Percentiles rank a stretch among this genome's conserved stretches.
phyloP scores from a whole-genome alignment of 768 basidiomycete species.

The Leccinellum rugosiceps region DNA sequence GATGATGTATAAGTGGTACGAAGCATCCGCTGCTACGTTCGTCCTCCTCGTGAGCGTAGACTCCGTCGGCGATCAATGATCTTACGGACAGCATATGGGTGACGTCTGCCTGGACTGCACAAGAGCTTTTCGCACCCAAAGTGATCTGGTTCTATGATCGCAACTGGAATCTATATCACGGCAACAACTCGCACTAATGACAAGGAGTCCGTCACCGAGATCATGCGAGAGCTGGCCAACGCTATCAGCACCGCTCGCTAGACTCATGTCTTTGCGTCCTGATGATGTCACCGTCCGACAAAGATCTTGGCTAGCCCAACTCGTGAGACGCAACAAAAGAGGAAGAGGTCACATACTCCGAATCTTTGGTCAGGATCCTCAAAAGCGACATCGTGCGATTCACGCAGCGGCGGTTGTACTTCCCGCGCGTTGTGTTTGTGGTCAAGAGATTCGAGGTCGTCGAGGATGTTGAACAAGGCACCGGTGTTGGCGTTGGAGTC shows the following conservation, averaged over 20 bases:
- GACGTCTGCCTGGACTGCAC: not conserved
- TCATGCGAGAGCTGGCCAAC: not conserved
- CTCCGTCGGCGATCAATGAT: not conserved
- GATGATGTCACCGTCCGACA: not conserved
- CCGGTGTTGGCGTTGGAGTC: not conserved
- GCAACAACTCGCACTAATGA: not conserved
- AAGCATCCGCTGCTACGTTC: too few relatives aligned
- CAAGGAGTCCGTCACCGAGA: not conserved
- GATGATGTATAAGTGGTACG: too few relatives aligned
- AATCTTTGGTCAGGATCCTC: not conserved
- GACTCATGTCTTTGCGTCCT: not conserved
- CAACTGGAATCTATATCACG: not conserved
- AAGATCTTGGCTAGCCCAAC: not conserved
- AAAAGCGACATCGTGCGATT: not conserved
- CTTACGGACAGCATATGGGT: not conserved
- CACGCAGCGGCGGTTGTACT: not conserved
- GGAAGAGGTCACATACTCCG: not conserved
- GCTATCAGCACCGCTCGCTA: not conserved
- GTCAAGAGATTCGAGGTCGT: not conserved
- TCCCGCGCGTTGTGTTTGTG: not conserved
- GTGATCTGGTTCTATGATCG: not conserved
- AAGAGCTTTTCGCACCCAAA: not conserved
- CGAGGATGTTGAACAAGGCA: too few relatives aligned
- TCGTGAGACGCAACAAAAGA: not conserved
- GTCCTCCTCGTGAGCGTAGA: too few relatives aligned